A percentile compares a stretch with the other conserved stretches of the same genome.
phyloP scores from a whole-genome alignment of 1,284 basidiomycete species.

The Dichomitus squalens region DNA sequence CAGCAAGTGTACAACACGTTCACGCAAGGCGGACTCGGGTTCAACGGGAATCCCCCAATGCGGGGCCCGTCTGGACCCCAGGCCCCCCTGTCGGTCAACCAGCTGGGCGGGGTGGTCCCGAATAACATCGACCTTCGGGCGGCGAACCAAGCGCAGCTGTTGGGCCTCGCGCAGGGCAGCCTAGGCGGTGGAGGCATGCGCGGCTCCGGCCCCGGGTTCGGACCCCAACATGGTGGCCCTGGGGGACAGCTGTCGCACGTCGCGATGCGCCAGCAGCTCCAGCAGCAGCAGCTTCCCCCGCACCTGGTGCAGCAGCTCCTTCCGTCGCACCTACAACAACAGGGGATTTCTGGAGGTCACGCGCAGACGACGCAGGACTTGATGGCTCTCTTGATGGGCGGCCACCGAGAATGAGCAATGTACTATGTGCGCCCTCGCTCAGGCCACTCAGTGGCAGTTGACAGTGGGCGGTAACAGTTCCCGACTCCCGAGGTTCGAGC shows the following conservation, averaged over 20 bases:
- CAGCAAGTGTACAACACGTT: conserved; percentile 58
- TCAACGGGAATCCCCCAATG: conserved; percentile 50
- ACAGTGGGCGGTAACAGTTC: background rate
- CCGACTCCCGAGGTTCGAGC: background rate
- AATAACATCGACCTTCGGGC: conserved; percentile 56
- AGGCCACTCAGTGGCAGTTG: background rate
- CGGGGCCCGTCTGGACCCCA: conserved; percentile 54
- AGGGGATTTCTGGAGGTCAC: conserved; percentile 45
- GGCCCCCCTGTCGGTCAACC: conserved; percentile 49
- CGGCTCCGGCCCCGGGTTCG: conserved; percentile 50
- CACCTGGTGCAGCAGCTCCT: conserved; percentile 59
- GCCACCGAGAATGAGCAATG: conserved; percentile 55
- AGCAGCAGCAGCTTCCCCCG: conserved; percentile 41
- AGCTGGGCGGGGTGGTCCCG: conserved; percentile 49
- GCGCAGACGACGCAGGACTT: conserved; percentile 68
- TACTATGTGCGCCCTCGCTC: background rate
- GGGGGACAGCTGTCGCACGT: conserved; percentile 43
- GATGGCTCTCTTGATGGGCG: conserved; percentile 80
- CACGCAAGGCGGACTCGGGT: conserved; percentile 44
- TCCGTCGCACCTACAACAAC: conserved; percentile 65
- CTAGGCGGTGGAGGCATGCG: conserved; percentile 34
- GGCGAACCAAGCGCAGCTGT: conserved; percentile 51
- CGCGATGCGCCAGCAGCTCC: conserved; percentile 42
- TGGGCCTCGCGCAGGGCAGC: conserved; percentile 46
- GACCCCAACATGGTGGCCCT: conserved; percentile 48